Evolutionary conservation across 2,329 filamentous ascomycete genomes (phyloP).

Genomic region (Cordyceps fumosorosea): DNA sequence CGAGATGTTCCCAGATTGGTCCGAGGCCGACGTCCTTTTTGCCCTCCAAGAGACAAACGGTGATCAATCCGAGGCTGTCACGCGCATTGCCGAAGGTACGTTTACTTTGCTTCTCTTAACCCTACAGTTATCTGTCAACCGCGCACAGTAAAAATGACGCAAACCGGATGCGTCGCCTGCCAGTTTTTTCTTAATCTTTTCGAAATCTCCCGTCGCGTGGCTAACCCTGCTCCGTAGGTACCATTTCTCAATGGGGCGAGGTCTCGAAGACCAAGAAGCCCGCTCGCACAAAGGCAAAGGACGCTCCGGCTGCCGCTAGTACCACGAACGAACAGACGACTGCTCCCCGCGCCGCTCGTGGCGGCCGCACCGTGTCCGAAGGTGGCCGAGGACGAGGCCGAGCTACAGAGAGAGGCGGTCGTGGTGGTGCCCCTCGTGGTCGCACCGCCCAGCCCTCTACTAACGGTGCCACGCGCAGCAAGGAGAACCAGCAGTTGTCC

Average conservation of each 20-base stretch:
- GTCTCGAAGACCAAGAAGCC: slow-evolving; percentile 71
- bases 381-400: slow-evolving; percentile 56
- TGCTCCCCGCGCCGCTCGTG: slow-evolving; percentile 46
- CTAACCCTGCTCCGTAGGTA: slow-evolving; percentile 46
- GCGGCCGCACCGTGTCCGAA: slow-evolving; percentile 56
- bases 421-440: slow-evolving; percentile 50
- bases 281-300: slow-evolving; percentile 57
- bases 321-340: slow-evolving; percentile 38
- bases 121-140: background rate
- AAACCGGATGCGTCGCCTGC: background rate
- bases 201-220: slow-evolving; percentile 2
- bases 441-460: slow-evolving; percentile 49
- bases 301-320: slow-evolving; percentile 43
- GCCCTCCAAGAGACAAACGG: slow-evolving; percentile 84
- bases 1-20: slow-evolving; percentile 94
- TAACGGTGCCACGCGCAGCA: slow-evolving; percentile 56
- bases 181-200: background rate
- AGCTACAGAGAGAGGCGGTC: slow-evolving; percentile 56
- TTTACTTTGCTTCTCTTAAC: slow-evolving; percentile 10
- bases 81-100: slow-evolving; percentile 73
- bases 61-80: slow-evolving; percentile 67
- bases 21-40: slow-evolving; percentile 88
- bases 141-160: background rate
- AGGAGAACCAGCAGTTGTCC: slow-evolving; percentile 50
- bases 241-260: slow-evolving; percentile 77